Evolutionary conservation across 495 filamentous ascomycete genomes (phyloP), one percentile per base, ranked within the genome.

Genomic region (Podospora bellae-mahoneyi): DNA sequence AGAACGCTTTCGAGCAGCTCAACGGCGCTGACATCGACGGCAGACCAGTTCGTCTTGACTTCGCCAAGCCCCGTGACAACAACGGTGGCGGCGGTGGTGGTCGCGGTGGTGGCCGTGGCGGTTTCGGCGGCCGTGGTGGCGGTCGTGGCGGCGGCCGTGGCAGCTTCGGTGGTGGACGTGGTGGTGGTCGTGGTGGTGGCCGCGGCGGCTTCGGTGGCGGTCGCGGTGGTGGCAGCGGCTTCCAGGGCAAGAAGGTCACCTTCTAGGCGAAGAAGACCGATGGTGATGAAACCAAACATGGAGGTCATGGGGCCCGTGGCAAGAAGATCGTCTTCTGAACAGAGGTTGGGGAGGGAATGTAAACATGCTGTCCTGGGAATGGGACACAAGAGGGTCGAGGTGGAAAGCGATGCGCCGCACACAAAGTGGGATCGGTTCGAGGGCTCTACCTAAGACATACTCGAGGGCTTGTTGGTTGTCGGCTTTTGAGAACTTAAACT

Each of bases 201-300:
- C 66, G 71, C 62, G 77, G 82, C 56, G 73, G 82, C 32, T 78
- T 82, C 66, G 75, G 81, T 67, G 75, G 81, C 39, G 79, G 80
- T 65, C 76, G 78, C 63, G 13, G 79, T 62, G 82, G 87, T 63
- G 82, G 86, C 62, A 71, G 82, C 53, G 82, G 85, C 62, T 97
- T 94, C 86, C 85, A 92, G 82, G 95, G 95, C 74, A 90, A 89
- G 85, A 97, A 96, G 88, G 89, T 87, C 79, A 95, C 90, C 71
- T 97, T 99, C 78, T 92, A 90, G 86, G 27, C 19, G 62, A 23
- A 23, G 34, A 48, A 16, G 39, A 48, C 39, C 39, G 39, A 13
- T 3, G 39, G 39, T 67, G 74, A 80, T 48, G 79, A 79, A 64
- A 76, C 77, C 63, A 48, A 48, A 10, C 74, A 78, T 62, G 82